Evolutionary conservation across 345 rosid species (phyloP).

Genomic region (Gynandropsis gynandra): DNA sequence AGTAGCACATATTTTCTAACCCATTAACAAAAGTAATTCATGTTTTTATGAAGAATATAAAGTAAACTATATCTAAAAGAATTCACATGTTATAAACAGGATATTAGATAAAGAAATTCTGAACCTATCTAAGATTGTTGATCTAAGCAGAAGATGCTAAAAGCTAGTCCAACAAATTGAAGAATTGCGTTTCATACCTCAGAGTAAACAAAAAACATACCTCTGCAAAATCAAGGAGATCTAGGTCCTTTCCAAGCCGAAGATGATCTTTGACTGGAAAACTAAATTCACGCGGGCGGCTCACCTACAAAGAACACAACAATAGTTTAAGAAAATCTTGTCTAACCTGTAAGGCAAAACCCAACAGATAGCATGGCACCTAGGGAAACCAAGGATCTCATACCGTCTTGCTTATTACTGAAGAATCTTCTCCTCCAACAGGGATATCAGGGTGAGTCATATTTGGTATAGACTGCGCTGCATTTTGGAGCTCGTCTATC

Average conservation of each 20-base stretch:
- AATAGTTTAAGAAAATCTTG: background rate
- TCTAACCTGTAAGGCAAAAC: slow-evolving; percentile 3
- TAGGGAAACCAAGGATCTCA: background rate
- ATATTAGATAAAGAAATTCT: background rate
- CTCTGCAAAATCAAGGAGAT: slow-evolving; percentile 66
- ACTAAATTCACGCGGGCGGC: slow-evolving; percentile 51
- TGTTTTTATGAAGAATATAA: background rate
- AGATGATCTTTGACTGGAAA: slow-evolving; percentile 84
- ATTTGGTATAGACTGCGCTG: slow-evolving; percentile 84
- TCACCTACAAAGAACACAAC: slow-evolving; percentile 41
- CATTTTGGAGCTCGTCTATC: slow-evolving; percentile 76
- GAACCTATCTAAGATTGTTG: background rate
- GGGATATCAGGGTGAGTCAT: slow-evolving; percentile 91
- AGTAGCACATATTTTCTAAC: background rate
- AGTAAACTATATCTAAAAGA: background rate
- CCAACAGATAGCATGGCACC: background rate
- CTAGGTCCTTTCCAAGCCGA: slow-evolving; percentile 81
- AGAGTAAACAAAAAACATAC: slow-evolving; percentile 13
- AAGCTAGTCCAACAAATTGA: slow-evolving; percentile 5
- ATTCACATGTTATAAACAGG: background rate
- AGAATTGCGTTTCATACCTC: background rate
- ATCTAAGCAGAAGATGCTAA: background rate
- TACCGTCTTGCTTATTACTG: slow-evolving; percentile 57
- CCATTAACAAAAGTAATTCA: background rate
- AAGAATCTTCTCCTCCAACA: slow-evolving; percentile 66